Percentiles rank a stretch among this genome's conserved stretches.
These are phyloP conservation scores for Volvox carteri DNA, from an alignment of 163 green algal species.

Conservation along the genomic window DNA sequence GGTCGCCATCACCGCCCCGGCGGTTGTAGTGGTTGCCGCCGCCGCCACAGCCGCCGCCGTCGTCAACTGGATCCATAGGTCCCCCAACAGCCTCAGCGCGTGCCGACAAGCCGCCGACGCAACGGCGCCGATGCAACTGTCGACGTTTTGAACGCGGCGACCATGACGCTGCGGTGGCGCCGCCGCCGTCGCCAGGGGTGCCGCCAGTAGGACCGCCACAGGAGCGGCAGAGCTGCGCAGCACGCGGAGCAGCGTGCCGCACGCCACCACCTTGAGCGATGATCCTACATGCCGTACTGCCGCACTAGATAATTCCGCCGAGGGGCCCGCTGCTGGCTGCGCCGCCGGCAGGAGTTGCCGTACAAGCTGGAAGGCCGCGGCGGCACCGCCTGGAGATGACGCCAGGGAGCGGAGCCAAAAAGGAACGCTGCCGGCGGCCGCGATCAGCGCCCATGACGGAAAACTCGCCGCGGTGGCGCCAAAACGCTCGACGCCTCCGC, in stretches of 20 bases:
- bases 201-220: neutral
- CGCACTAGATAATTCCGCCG: neutral
- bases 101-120: neutral
- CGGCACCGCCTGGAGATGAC: neutral
- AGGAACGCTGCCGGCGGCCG: neutral
- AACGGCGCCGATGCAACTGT: neutral
- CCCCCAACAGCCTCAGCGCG: neutral
- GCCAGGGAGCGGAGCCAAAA: constrained; percentile 23
- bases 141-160: neutral
- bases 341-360: constrained; percentile 1
- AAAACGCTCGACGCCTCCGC: neutral
- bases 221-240: neutral
- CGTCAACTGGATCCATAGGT: too few species aligned
- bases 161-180: too few species aligned
- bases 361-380: neutral
- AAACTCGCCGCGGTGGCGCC: neutral
- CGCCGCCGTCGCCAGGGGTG: neutral
- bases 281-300: too few species aligned
- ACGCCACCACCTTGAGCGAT: neutral
- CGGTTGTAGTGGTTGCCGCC: neutral
- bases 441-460: neutral
- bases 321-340: too few species aligned
- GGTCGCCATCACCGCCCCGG: neutral
- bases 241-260: constrained; percentile 4
- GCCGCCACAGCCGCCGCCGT: too few species aligned